phyloP scores from a whole-genome alignment of 768 basidiomycete species.

The Porpolomopsis calyptriformis region DNA sequence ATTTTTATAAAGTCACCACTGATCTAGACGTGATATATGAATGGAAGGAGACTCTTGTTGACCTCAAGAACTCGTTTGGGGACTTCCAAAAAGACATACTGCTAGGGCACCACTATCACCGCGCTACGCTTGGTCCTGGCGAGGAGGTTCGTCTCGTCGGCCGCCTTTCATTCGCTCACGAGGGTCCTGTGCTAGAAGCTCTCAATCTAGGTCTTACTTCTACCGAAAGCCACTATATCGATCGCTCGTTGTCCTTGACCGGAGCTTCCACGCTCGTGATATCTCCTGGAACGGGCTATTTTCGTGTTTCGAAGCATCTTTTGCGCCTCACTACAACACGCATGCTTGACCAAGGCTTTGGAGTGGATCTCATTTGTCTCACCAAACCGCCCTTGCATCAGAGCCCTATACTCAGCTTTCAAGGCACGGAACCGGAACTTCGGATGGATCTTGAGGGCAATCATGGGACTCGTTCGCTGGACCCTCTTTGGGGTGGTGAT shows the following conservation, averaged over 20 bases:
- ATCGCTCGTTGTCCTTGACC: constrained; percentile 84
- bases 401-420: constrained; percentile 88
- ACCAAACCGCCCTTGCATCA: constrained; percentile 88
- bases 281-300: constrained; percentile 91
- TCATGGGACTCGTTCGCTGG: constrained; percentile 37
- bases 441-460: constrained; percentile 38
- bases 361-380: constrained; percentile 77
- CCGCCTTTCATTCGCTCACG: constrained; percentile 75
- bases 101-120: constrained; percentile 80
- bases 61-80: constrained; percentile 83
- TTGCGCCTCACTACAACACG: constrained; percentile 87
- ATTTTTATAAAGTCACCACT: constrained; percentile 92
- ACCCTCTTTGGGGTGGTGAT: constrained; percentile 69
- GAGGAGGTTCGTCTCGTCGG: constrained; percentile 67
- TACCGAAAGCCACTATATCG: constrained; percentile 89
- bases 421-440: constrained; percentile 47
- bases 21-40: constrained; percentile 83
- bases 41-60: constrained; percentile 80
- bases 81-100: constrained; percentile 88
- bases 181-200: constrained; percentile 92
- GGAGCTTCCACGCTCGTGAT: constrained; percentile 76
- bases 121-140: constrained; percentile 40
- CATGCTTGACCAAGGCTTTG: constrained; percentile 88
- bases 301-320: constrained; percentile 82
- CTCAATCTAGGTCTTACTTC: constrained; percentile 89